phyloP scores from a whole-genome alignment of 495 filamentous ascomycete species.

The Penicillium crystallinum region DNA sequence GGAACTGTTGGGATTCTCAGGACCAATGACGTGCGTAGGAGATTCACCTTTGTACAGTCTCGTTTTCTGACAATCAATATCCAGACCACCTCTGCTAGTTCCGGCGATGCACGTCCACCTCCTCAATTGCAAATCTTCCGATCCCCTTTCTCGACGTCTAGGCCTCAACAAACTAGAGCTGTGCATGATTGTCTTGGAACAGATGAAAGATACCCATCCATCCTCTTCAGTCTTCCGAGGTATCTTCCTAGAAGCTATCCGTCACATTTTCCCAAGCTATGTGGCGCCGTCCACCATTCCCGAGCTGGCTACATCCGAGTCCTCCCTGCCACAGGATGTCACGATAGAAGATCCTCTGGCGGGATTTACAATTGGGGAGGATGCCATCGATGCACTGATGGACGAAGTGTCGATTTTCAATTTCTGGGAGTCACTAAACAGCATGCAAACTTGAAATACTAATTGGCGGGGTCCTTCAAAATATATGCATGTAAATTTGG shows the following conservation, averaged over 20 bases:
- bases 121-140: constrained; percentile 28
- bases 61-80: neutral
- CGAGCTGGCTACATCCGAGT: neutral
- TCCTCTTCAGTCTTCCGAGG: constrained; percentile 30
- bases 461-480: no score
- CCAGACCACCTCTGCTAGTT: constrained; percentile 33
- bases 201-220: constrained; percentile 34
- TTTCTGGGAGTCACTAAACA: constrained; percentile 24
- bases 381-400: constrained; percentile 23
- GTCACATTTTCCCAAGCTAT: constrained; percentile 23
- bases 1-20: constrained; percentile 3
- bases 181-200: constrained; percentile 39
- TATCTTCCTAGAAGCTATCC: constrained; percentile 30
- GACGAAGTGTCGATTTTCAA: constrained; percentile 26
- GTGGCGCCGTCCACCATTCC: neutral
- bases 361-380: constrained; percentile 4
- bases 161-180: constrained; percentile 36
- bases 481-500: no score
- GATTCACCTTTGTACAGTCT: neutral
- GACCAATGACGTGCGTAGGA: constrained; percentile 28
- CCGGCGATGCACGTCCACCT: constrained; percentile 41
- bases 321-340: neutral
- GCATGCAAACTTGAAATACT: neutral
- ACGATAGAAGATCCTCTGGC: neutral
- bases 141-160: constrained; percentile 28